A percentile compares a stretch with the other conserved stretches of the same genome.
Conservation (phyloP, 1,139 yeast genomes). For the Zhuliangozyma blackwelliae region DNA sequence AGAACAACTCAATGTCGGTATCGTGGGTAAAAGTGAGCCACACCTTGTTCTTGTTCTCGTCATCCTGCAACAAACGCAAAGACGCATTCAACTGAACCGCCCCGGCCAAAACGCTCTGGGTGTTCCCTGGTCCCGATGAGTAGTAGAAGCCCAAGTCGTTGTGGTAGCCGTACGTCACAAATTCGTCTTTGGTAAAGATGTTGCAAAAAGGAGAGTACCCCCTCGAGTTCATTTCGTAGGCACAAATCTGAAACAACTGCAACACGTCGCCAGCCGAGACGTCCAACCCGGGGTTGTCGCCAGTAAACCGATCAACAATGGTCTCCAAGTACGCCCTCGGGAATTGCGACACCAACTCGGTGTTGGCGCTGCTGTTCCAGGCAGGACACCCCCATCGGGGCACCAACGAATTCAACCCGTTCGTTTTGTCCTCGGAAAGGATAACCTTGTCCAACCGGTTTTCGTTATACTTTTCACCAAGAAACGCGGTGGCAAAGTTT, state of each 20-base stretch:
- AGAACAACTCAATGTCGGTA: slow-evolving; percentile 46
- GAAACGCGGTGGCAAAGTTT: slow-evolving; percentile 28
- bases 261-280: slow-evolving; percentile 37
- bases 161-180: slow-evolving; percentile 38
- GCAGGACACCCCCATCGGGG: slow-evolving; percentile 26
- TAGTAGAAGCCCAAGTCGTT: slow-evolving; percentile 45
- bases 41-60: slow-evolving; percentile 26
- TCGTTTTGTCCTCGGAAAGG: slow-evolving; percentile 20
- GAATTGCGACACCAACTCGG: slow-evolving; percentile 11
- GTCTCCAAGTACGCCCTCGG: slow-evolving; percentile 27
- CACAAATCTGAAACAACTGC: slow-evolving; percentile 43
- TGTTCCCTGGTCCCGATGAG: slow-evolving; percentile 48
- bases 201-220: slow-evolving; percentile 49
- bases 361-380: slow-evolving; percentile 11
- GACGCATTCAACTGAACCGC: slow-evolving; percentile 31
- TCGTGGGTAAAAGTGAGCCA: slow-evolving; percentile 55
- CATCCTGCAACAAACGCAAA: slow-evolving; percentile 22
- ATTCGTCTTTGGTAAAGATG: slow-evolving; percentile 50
- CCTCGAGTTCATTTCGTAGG: slow-evolving; percentile 48
- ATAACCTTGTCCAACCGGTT: slow-evolving; percentile 17
- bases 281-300: slow-evolving; percentile 37
- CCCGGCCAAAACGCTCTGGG: slow-evolving; percentile 20
- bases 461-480: slow-evolving; percentile 17
- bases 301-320: slow-evolving; percentile 38
- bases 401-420: slow-evolving; percentile 26